Evolutionary conservation across 2,329 filamentous ascomycete genomes (phyloP).

Genomic region (Elsinoe ampelina): DNA sequence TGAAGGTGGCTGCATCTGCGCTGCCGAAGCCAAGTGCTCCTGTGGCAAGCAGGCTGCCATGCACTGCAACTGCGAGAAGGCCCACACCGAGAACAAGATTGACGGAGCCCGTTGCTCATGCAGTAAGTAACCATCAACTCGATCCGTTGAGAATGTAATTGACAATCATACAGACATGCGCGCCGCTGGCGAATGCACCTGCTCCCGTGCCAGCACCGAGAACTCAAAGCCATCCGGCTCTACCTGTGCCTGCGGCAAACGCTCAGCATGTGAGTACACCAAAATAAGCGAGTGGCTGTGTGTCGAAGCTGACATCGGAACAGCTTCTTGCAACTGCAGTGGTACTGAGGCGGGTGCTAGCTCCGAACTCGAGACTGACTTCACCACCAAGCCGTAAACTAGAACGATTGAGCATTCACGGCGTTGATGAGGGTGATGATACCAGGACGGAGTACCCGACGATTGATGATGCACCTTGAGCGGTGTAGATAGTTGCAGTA

Average conservation of each 20-base stretch:
- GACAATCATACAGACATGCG: constrained; percentile 47
- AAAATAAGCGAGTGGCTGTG: not conserved
- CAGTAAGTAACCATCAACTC: constrained; percentile 40
- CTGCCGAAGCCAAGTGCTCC: constrained; percentile 58
- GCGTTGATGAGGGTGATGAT: not conserved
- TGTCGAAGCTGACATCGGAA: constrained; percentile 12
- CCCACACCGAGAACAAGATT: constrained; percentile 63
- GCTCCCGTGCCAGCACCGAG: constrained; percentile 61
- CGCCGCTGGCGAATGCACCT: constrained; percentile 72
- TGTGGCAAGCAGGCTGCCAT: constrained; percentile 84
- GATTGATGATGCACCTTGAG: not conserved
- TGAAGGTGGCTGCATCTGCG: constrained; percentile 44
- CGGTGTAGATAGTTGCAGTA: too few relatives aligned
- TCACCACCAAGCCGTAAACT: constrained; percentile 54
- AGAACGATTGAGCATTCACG: not conserved
- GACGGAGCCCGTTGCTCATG: constrained; percentile 72
- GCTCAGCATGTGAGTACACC: constrained; percentile 53
- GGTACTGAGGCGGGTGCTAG: constrained; percentile 57
- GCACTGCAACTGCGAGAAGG: constrained; percentile 75
- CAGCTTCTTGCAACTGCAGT: constrained; percentile 57
- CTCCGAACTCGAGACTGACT: constrained; percentile 68
- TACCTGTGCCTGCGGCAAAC: constrained; percentile 68
- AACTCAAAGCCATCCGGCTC: constrained; percentile 53
- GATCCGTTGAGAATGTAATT: not conserved
- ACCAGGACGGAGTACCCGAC: not conserved